These are phyloP conservation scores for Flaveria ramosissima DNA, from an alignment of 129 eudicot genomes.

Conservation along the genomic window DNA sequence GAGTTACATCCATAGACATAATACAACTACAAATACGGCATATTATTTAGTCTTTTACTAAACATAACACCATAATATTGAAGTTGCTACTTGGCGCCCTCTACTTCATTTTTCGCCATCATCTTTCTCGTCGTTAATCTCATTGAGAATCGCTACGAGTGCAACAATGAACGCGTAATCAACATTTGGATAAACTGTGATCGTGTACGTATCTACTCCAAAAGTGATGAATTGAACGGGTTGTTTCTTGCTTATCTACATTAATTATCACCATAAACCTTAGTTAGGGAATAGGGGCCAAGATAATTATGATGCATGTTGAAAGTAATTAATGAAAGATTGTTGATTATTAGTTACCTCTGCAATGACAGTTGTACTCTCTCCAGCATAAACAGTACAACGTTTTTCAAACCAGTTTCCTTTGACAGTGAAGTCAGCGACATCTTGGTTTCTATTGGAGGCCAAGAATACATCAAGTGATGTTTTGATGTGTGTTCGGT, in stretches of 20 bases:
- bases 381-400: constrained; percentile 32
- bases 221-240: constrained; percentile 10
- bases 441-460: constrained; percentile 40
- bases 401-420: constrained; percentile 31
- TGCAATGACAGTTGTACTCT: constrained; percentile 22
- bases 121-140: constrained; percentile 28
- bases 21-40: neutral
- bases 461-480: constrained; percentile 59
- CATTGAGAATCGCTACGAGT: constrained; percentile 34
- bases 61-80: neutral
- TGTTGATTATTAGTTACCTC: constrained; percentile 20
- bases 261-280: constrained; percentile 10
- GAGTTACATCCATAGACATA: too few relatives aligned
- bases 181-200: constrained; percentile 40
- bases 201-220: constrained; percentile 20
- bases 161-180: constrained; percentile 39
- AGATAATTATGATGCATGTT: neutral
- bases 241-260: constrained; percentile 36
- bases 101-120: neutral
- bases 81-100: neutral
- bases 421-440: constrained; percentile 47
- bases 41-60: constrained; percentile 4
- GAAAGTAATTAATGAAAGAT: neutral
- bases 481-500: constrained; percentile 46
- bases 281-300: neutral